phyloP scores from a whole-genome alignment of 1,284 basidiomycete genomes.

The Salmacisia buchloeana region DNA sequence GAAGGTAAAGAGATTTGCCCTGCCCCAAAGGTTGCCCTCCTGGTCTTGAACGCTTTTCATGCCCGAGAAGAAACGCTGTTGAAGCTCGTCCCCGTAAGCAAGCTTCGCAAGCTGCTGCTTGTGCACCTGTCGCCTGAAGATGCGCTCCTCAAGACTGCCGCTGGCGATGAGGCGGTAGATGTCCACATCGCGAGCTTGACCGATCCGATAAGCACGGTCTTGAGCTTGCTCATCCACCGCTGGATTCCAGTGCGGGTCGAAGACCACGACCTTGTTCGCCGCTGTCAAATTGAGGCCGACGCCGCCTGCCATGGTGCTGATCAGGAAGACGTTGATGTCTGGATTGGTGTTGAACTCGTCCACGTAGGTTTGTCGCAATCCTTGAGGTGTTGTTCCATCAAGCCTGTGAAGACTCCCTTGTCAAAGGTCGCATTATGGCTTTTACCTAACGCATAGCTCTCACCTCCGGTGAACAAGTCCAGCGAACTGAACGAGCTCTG shows the following conservation, averaged over 20 bases:
- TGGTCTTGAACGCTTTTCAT: not conserved
- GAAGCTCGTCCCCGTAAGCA: constrained; percentile 59
- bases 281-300: constrained; percentile 81
- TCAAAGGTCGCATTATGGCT: too few relatives aligned
- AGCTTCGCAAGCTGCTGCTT: constrained; percentile 85
- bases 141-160: constrained; percentile 46
- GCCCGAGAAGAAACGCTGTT: not conserved
- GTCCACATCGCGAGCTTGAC: constrained; percentile 37
- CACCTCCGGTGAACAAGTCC: constrained; percentile 42
- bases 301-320: constrained; percentile 72
- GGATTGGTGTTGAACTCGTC: constrained; percentile 73
- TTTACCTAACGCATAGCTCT: too few relatives aligned
- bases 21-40: not conserved
- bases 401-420: constrained; percentile 66
- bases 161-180: constrained; percentile 34
- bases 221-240: constrained; percentile 85
- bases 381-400: constrained; percentile 60
- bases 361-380: constrained; percentile 58
- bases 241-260: constrained; percentile 73
- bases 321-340: constrained; percentile 69
- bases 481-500: constrained; percentile 63
- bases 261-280: constrained; percentile 80
- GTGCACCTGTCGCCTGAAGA: constrained; percentile 78
- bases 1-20: not conserved
- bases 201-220: constrained; percentile 63